Base-by-base conservation (phyloP, 768 basidiomycete genomes). In the Russula brevipes region DNA sequence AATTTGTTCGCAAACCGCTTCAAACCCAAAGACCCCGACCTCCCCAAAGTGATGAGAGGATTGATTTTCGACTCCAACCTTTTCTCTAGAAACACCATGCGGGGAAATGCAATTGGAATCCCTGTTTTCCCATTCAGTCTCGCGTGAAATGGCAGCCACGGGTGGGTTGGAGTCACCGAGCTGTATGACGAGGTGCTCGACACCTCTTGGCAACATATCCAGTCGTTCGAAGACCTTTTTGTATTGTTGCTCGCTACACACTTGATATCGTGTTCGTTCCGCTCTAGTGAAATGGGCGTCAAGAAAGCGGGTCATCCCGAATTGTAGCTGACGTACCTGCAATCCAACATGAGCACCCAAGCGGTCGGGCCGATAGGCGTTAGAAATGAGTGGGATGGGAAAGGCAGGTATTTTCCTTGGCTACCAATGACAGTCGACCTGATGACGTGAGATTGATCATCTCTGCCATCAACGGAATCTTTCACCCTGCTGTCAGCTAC, bases 91-190 rank as follows among this genome's bases (percentile, higher is more conserved):
- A 96, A 94, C 2, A 91, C 89, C 85, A 94, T 86, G 55, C 95
- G 87, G 36, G 96, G 96, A 72, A 98, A 98, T 4, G 92, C 92
- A 65, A 94, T 87, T 0, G 89, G 89, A 57, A 91, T 83, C 1
- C 86, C 86, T 87, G 58, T 47, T 54, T 46, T 44, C 19, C 54
- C 33, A 45, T 51, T 65, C 24, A 69, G 30, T 53, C 41, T 30
- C 16, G 31, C 14, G 5, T 38, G 1, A 19, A 8, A 41, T 38
- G 45, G 14, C 19, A 9, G 16, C 24, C 11, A 11, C 12, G 19
- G 30, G 3, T 38, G 10, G 59, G 2, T 17, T 39, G 57, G 64
- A 67, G 9, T 46, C 70, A 82, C 95, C 95, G 30, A 94, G 71
- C 68, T 91, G 89, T 46, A 98, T 76, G 41, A 96, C 78, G 12